Percentiles rank a stretch among this genome's conserved stretches.
phyloP scores from a whole-genome alignment of 148 eudicot genomes.

The Polygonum aviculare region DNA sequence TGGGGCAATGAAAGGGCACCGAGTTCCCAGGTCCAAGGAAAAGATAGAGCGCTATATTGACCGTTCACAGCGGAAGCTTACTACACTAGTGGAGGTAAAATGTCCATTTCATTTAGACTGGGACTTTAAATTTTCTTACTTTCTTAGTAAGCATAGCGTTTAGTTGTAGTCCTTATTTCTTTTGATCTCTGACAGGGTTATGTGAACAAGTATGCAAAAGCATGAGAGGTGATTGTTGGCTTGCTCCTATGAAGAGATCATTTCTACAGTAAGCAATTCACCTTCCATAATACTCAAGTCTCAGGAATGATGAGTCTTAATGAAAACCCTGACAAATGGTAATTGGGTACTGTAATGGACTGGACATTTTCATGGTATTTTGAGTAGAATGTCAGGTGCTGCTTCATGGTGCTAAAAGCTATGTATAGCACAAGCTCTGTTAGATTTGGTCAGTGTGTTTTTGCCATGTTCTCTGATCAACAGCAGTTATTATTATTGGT shows the following conservation, averaged over 20 bases:
- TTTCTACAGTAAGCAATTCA: background rate
- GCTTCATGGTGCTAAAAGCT: slow-evolving; percentile 1
- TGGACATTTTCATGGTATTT: background rate
- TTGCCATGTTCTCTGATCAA: background rate
- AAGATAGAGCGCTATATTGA: slow-evolving; percentile 86
- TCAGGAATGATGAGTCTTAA: background rate
- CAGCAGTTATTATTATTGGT: background rate
- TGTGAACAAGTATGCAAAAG: slow-evolving; percentile 74
- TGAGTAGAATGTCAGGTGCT: slow-evolving; percentile 1
- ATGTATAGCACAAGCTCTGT: background rate
- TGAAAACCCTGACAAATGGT: background rate
- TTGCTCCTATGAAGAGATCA: slow-evolving; percentile 1
- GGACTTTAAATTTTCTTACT: background rate
- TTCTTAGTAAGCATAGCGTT: background rate
- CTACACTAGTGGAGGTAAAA: slow-evolving; percentile 78
- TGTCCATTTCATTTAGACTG: slow-evolving; percentile 9
- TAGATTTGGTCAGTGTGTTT: slow-evolving; percentile 1
- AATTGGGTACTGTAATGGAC: background rate
- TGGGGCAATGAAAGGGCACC: slow-evolving; percentile 83
- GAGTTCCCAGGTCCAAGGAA: slow-evolving; percentile 79
- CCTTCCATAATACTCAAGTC: background rate
- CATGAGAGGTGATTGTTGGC: slow-evolving; percentile 24
- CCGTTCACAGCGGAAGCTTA: slow-evolving; percentile 77
- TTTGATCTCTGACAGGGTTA: slow-evolving; percentile 66
- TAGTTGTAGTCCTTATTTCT: background rate